phyloP scores from a whole-genome alignment of 108 stramenopile species.

The Nannochloropsis salina region DNA sequence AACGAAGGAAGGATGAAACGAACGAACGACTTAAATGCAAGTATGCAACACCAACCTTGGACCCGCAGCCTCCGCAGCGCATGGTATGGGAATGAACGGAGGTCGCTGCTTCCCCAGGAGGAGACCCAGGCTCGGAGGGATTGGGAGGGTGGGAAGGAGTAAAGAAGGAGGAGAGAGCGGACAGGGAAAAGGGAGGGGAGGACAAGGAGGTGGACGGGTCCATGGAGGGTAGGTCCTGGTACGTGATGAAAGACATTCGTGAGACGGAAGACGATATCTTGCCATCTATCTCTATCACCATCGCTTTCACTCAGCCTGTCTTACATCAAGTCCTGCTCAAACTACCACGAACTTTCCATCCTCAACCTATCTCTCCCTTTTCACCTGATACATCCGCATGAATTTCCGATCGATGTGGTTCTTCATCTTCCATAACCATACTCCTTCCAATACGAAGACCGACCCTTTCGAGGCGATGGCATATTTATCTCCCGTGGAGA shows the following conservation, averaged over 20 bases:
- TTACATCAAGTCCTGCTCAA: neutral
- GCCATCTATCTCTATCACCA: neutral
- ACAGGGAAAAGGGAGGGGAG: neutral
- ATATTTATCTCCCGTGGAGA: slow-evolving; percentile 62
- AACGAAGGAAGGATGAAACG: neutral
- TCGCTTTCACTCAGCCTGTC: neutral
- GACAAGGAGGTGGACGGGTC: neutral
- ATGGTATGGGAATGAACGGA: slow-evolving; percentile 29
- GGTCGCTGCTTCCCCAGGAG: slow-evolving; percentile 22
- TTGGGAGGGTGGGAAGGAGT: neutral
- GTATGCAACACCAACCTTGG: slow-evolving; percentile 54
- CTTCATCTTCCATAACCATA: slow-evolving; percentile 62
- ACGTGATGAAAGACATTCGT: neutral
- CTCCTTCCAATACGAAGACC: slow-evolving; percentile 55
- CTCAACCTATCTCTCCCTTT: neutral
- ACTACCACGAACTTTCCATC: neutral
- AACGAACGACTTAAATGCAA: neutral
- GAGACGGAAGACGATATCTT: neutral
- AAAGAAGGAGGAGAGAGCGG: neutral
- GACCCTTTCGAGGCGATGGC: slow-evolving; percentile 59
- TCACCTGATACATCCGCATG: slow-evolving; percentile 59
- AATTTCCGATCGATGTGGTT: slow-evolving; percentile 65
- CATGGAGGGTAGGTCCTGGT: neutral
- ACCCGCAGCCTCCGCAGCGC: slow-evolving; percentile 66
- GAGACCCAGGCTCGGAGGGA: neutral